A percentile compares a stretch with the other conserved stretches of the same genome.
Conservation (phyloP, 2,329 filamentous ascomycete genomes). For the Paecilomyces variotii region DNA sequence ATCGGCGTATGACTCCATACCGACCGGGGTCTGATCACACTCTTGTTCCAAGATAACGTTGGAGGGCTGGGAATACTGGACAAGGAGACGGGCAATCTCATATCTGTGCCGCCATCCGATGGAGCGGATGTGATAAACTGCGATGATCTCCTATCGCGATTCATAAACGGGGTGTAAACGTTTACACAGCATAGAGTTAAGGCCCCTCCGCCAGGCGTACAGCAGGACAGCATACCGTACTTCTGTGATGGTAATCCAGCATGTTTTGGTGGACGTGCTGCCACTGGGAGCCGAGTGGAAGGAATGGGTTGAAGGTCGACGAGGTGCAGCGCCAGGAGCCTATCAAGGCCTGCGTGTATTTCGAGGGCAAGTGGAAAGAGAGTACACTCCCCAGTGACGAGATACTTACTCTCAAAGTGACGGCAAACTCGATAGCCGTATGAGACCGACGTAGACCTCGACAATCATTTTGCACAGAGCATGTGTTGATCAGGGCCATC, state of each 20-base stretch:
- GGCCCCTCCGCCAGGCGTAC: conserved; percentile 17
- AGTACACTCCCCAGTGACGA: conserved; percentile 1
- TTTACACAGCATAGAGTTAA: conserved; percentile 36
- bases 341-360: conserved; percentile 15
- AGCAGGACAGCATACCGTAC: conserved; percentile 49
- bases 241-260: conserved; percentile 49
- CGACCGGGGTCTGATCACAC: conserved; percentile 48
- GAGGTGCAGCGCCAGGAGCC: conserved; percentile 1
- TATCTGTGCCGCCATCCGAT: conserved; percentile 22
- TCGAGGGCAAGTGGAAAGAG: conserved; percentile 15
- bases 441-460: background rate
- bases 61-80: conserved; percentile 47
- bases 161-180: background rate
- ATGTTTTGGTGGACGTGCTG: conserved; percentile 13
- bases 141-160: background rate
- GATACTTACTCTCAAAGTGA: background rate
- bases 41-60: conserved; percentile 45
- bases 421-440: background rate
- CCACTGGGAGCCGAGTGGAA: background rate
- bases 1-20: conserved; percentile 29
- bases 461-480: background rate
- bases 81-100: conserved; percentile 18
- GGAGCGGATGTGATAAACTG: background rate
- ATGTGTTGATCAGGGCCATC: background rate
- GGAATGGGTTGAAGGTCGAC: background rate